Conservation (phyloP, 257 asterid species). For the Buddleja alternifolia region DNA sequence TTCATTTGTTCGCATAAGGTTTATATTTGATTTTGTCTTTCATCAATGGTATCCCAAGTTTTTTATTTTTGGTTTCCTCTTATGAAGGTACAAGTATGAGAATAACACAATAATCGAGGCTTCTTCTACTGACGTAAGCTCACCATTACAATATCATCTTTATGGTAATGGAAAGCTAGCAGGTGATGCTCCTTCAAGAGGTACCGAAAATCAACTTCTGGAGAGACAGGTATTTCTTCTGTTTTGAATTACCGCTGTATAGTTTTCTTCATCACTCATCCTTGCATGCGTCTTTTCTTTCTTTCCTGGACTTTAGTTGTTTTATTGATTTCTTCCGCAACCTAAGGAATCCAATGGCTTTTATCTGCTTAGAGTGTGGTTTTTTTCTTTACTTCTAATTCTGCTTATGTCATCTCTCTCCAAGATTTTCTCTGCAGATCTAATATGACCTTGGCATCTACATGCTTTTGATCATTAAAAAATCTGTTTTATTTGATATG, state of each 20-base stretch:
- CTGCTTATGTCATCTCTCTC: constrained; percentile 20
- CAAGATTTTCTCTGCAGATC: constrained; percentile 1
- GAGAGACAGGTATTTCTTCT: constrained; percentile 87
- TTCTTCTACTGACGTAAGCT: constrained; percentile 80
- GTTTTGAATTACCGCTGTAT: neutral
- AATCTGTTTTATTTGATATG: neutral
- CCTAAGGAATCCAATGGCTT: constrained; percentile 13
- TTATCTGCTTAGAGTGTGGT: neutral
- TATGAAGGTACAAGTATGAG: constrained; percentile 87
- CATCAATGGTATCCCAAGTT: neutral
- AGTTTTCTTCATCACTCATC: neutral
- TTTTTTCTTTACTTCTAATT: constrained; percentile 18
- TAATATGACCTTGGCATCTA: constrained; percentile 10
- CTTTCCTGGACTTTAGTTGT: constrained; percentile 8
- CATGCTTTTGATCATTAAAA: constrained; percentile 5
- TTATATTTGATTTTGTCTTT: constrained; percentile 1
- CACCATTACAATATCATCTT: constrained; percentile 91
- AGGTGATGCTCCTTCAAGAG: constrained; percentile 79
- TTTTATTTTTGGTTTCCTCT: constrained; percentile 14
- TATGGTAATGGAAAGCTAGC: constrained; percentile 89
- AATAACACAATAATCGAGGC: constrained; percentile 86
- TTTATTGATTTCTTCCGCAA: constrained; percentile 18
- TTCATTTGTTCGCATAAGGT: constrained; percentile 5
- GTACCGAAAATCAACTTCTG: constrained; percentile 92
- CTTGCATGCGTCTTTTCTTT: constrained; percentile 8